Evolutionary conservation across 257 asterid species (phyloP).

Genomic region (Solanum sejunctum): DNA sequence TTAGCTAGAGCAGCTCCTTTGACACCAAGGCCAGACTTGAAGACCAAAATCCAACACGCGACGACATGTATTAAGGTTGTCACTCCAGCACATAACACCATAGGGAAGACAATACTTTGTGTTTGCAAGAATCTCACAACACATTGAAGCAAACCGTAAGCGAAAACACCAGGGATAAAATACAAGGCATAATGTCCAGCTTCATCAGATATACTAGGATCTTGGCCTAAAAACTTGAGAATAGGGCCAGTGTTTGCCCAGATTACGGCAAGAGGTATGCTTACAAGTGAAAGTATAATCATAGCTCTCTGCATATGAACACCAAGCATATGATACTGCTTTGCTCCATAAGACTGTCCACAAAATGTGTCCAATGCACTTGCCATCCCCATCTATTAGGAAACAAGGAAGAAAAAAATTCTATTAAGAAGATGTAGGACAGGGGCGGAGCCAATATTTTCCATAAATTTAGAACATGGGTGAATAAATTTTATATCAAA

Average conservation of each 20-base stretch:
- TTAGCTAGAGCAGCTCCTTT: constrained; percentile 69
- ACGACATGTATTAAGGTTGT: constrained; percentile 38
- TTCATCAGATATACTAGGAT: constrained; percentile 46
- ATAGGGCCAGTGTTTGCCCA: constrained; percentile 68
- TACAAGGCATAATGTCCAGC: constrained; percentile 62
- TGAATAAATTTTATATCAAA: too few species aligned
- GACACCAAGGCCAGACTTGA: constrained; percentile 49
- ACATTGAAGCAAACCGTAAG: constrained; percentile 61
- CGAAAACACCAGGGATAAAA: constrained; percentile 62
- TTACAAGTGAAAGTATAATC: constrained; percentile 38
- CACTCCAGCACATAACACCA: constrained; percentile 66
- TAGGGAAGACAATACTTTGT: constrained; percentile 65
- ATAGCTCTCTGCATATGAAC: constrained; percentile 78
- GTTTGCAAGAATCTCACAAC: constrained; percentile 65
- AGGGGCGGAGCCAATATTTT: too few species aligned
- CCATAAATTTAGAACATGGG: too few species aligned
- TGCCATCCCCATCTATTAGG: constrained; percentile 61
- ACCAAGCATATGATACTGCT: constrained; percentile 73
- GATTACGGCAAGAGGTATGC: constrained; percentile 51
- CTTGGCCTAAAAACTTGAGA: constrained; percentile 56
- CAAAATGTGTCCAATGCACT: constrained; percentile 86
- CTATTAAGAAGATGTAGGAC: not conserved
- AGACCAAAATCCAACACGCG: constrained; percentile 58
- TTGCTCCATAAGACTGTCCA: constrained; percentile 78
- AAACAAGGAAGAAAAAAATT: not conserved